Evolutionary conservation across 768 basidiomycete genomes (phyloP), one percentile per base, ranked within the genome.

Genomic region (Ramaria sp.): DNA sequence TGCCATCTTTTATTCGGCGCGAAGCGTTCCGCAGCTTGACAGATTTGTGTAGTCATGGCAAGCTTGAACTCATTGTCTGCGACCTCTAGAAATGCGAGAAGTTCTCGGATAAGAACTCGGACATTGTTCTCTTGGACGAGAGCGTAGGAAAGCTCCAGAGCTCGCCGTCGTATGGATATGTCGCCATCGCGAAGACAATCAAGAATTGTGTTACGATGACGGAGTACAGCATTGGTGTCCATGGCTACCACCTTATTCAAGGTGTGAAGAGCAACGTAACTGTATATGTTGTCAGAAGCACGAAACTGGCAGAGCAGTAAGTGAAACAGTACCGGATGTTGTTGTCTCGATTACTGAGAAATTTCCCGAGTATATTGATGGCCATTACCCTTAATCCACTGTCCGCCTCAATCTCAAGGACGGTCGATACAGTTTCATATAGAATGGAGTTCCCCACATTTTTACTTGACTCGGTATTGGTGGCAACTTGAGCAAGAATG

Each of bases 1-100:
- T 99, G 96, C 95, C 95, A 99, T 61, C 96, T 79, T 71, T 94
- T 94, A 70, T 95, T 97, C 0, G 96, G 96, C 0, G 95, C 95
- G 66, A 91, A 98, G 46, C 93, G 78, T 70, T 99, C 96, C 0
- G 96, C 96, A 1, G 93, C 95, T 24, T 97, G 74, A 54, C 86
- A 91, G 49, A 99, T 93, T 69, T 99, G 95, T 0, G 95, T 97
- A 0, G 96, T 99, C 84, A 99, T 87, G 0, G 91, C 88, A 13
- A 91, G 81, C 72, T 99, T 99, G 76, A 99, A 99, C 68, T 99
- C 96, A 60, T 97, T 94, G 66, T 98, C 96, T 31, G 96, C 95
- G 19, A 97, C 91, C 64, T 98, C 95, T 15, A 99, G 79, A 81
- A 98, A 99, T 1, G 91, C 90, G 46, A 98, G 77, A 27, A 99